Evolutionary conservation across 345 rosid species (phyloP), one percentile per base, ranked within the genome.

Genomic region (Clarkia xantiana): DNA sequence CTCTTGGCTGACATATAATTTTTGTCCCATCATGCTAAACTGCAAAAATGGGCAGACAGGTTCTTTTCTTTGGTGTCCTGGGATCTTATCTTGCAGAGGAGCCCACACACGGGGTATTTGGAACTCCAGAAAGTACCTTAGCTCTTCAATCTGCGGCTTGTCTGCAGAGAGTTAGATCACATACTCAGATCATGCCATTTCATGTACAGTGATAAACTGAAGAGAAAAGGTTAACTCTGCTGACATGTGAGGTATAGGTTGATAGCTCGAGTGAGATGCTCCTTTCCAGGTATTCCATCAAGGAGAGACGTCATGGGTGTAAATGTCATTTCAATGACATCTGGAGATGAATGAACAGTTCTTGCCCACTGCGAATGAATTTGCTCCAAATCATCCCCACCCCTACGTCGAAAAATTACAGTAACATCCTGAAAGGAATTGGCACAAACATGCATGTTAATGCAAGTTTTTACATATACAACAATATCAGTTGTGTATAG

Each of bases 1-100:
- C 68, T 79, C 86, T 62, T 67, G 84, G 60, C 84, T 72, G 64
- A 79, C 71, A 50, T 68, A 79, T 55, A 82, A 77, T 60, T 79
- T 82, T 63, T 69, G 84, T 42, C 86, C 91, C 86, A 82, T 79
- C 52, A 82, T 67, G 70, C 91, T 82, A 66, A 82, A 82, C 40
- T 82, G 86, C 59, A 82, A 55, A 63, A 75, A 79, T 55, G 79
- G 86, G 68, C 86, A 82, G 71, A 82, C 67, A 44, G 91, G 91
- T 54, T 79, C 91, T 76, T 82, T 82, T 57, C 86, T 75, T 45
- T 57, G 83, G 55, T 54, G 67, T 45, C 91, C 81, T n/a, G 77
- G 86, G 51, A 79, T 59, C 47, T 55, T 71, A 52, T 69, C 79
- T 44, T 56, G 78, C 41, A 65, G 39, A 49, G 93, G 93, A 67